Percentiles rank a stretch among this genome's conserved stretches.
These are phyloP conservation scores for Podila minutissima DNA, from an alignment of 192 early-diverging fungal species.

Conservation along the genomic window DNA sequence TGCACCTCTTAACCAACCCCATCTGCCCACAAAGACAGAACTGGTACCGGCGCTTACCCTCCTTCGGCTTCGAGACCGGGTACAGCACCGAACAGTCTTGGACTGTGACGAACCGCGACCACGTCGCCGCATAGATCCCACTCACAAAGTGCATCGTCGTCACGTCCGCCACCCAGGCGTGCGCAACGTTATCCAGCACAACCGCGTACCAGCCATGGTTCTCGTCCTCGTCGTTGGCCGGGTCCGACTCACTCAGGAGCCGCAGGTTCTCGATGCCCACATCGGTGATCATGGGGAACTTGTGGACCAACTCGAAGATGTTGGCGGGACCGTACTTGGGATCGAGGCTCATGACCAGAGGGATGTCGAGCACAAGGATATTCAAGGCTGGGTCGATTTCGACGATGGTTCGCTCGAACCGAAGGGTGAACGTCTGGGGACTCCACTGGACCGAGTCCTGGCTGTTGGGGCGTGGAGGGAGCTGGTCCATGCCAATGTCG, in stretches of 20 bases:
- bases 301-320: conserved; percentile 4
- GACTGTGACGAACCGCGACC: conserved; percentile 20
- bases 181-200: conserved; percentile 5
- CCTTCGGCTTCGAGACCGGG: conserved; percentile 16
- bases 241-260: conserved; percentile 8
- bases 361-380: conserved; percentile 10
- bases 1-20: conserved; percentile 23
- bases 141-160: conserved; percentile 21
- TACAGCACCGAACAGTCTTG: conserved; percentile 19
- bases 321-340: conserved; percentile 13
- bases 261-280: conserved; percentile 19
- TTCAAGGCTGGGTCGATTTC: not conserved
- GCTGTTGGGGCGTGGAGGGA: conserved; percentile 7
- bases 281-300: conserved; percentile 11
- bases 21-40: conserved; percentile 18
- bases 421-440: conserved; percentile 14
- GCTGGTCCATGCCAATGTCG: conserved; percentile 14
- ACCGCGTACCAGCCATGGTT: conserved; percentile 15
- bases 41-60: conserved; percentile 23
- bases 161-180: conserved; percentile 21
- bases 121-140: conserved; percentile 13
- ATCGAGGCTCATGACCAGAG: conserved; percentile 23
- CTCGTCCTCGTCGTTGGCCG: conserved; percentile 10
- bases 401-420: conserved; percentile 12
- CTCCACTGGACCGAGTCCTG: conserved; percentile 11